These are phyloP conservation scores for Beauveria sp. DNA, from an alignment of 2,329 filamentous ascomycete species.

Conservation along the genomic window DNA sequence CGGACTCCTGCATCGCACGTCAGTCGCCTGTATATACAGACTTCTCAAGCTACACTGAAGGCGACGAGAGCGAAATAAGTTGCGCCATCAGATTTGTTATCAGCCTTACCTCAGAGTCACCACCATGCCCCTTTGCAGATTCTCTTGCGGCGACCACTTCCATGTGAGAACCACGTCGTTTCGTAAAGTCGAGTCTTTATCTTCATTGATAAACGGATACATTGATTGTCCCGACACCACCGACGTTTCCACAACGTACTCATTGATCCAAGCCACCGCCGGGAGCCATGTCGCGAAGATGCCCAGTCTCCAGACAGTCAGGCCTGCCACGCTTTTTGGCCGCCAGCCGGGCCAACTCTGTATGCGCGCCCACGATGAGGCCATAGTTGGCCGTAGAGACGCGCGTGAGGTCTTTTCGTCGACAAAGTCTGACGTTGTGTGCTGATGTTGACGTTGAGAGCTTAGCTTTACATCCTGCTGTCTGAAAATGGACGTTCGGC, in stretches of 20 bases:
- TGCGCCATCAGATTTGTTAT: not conserved
- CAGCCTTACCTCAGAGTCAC: conserved; percentile 58
- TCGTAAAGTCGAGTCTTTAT: conserved; percentile 47
- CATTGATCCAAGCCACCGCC: conserved; percentile 52
- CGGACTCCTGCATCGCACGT: conserved; percentile 52
- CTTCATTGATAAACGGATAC: conserved; percentile 68
- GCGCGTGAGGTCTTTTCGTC: not conserved
- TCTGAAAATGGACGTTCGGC: not conserved
- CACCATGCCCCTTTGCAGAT: conserved; percentile 63
- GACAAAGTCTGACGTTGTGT: not conserved
- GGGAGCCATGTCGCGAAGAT: conserved; percentile 55
- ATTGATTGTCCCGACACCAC: conserved; percentile 59
- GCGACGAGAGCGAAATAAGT: not conserved
- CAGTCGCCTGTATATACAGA: not conserved
- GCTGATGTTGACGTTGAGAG: not conserved
- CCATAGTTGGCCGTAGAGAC: conserved; percentile 21
- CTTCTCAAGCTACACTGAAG: not conserved
- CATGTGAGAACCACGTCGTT: conserved; percentile 51
- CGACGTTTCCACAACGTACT: conserved; percentile 51
- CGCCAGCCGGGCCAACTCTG: conserved; percentile 15
- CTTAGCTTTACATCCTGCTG: not conserved
- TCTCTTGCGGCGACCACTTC: conserved; percentile 50
- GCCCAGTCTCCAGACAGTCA: conserved; percentile 39
- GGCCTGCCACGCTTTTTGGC: conserved; percentile 18
- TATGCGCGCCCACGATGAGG: conserved; percentile 31